Base-by-base conservation (phyloP, 2,329 filamentous ascomycete species). In the Epichloe amarillans region DNA sequence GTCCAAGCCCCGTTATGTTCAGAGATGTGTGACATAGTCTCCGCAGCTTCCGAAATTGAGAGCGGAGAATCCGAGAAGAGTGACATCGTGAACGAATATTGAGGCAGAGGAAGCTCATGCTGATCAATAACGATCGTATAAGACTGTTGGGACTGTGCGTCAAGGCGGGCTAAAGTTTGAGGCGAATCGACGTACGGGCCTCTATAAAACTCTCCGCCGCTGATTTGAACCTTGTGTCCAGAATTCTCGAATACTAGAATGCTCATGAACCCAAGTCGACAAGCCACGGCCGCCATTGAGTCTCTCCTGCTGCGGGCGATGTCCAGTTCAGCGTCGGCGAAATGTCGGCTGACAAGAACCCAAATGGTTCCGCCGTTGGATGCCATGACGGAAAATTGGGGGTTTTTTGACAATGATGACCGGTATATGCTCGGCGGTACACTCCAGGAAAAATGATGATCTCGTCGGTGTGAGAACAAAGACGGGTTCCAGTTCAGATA, bases 401-500 rank as follows among this genome's bases (percentile, higher is more conserved):
- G 81, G 51, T 23, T 86, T 84, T 80, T 74, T 3, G 75, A 74
- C 47, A 84, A 73, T 3, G 77, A 80, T n/a, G 72, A 70, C 8
- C 73, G 66, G 56, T 75, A 68, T 40, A 68, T 72, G 33, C 63
- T 64, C 19, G 75, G 69, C 10, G 78, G 73, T 37, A 80, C 68
- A 2, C 83, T 75, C 93, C 93, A 98, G 2, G 76, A 75, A 61
- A 97, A 95, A 66, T 98, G 93, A 51, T 90, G 81, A 60, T 98
- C 90, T 64, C 95, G 84, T 8, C 90, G 82, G 62, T 86, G 71
- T 2, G 72, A 72, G 67, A 98, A 98, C 0, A 95, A 72, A 0
- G 78, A 76, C 0, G 93, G 90, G 57, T 95, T 96, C 93, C 93
- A 98, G 67, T 97, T 98, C 50, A 98, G 74, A 65, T 97, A 98